Evolutionary conservation across 192 early-diverging fungal species (phyloP), one percentile per base, ranked within the genome.

Genomic region (Tieghemiomyces parasiticus): DNA sequence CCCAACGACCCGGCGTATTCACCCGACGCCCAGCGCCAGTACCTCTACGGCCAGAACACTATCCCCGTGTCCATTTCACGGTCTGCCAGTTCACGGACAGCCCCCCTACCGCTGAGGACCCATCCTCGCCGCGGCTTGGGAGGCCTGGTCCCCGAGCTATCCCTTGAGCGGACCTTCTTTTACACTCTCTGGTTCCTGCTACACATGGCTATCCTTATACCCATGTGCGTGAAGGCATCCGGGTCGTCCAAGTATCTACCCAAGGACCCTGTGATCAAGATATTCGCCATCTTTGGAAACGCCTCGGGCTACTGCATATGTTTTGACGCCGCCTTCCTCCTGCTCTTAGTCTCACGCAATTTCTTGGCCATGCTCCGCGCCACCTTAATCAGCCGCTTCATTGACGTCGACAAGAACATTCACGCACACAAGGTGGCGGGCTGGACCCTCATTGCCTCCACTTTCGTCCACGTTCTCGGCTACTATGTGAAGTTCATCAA

Each of bases 271-370:
- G 19, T 32, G 20, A 29, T 32, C 9, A 30, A 25, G 8, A 28
- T 9, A 20, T 25, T 25, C 4, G 52, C 28, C n/a, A 54, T 54
- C 10, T 25, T 25, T 29, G 28, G 52, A 26, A 47, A 19, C 25
- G 52, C 52, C 9, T 25, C 52, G 29, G 52, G 28, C 52, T 12
- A 31, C 28, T 54, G 52, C 32, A 20, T 54, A n/a, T 31, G 32
- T 29, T 66, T 84, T 44, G 78, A 81, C 38, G 50, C 82, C 47
- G 86, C 79, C 22, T 67, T 89, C 20, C 78, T 94, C 52, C 72
- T 92, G 33, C 72, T 93, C 55, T 86, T 89, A 26, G 87, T 94
- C 65, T 93, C 88, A 63, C 75, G 87, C 14, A 93, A 86, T 20
- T 67, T 81, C 30, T 66, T 87, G 55, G 63, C 68, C 14, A 64